Base-by-base conservation (phyloP, 176 grass and related monocot species). In the Phoenix roebelenii region DNA sequence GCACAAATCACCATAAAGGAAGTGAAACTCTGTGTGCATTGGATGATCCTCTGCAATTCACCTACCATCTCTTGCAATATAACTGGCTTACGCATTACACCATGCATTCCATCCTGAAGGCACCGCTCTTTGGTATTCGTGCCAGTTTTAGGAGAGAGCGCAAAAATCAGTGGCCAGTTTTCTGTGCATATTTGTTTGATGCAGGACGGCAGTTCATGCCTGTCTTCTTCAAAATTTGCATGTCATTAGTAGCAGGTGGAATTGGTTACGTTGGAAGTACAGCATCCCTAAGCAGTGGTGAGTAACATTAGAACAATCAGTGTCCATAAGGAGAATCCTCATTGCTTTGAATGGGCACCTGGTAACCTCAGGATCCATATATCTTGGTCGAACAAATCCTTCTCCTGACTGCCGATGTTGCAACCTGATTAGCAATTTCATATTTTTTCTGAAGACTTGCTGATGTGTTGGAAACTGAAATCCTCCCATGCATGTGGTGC, bases 41-140 rank as follows among this genome's bases (percentile, higher is more conserved):
- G 35, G 35, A 12, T 12, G 9, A 14, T 44, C 10, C 35, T 9
- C 35, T 44, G 35, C 35, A 44, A 44, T 44, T 44, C 35, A 44
- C 2, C 35, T 44, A 14, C 35, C 35, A 44, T 44, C 35, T 44
- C 1, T 9, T 14, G 35, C 9, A 12, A 44, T 44, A 44, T 12
- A 44, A 44, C 2, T 12, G 35, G 9, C 10, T 44, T 12, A 6
- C 4, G 5, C 5, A 66, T 16, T 10, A 20, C 50, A 7, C 50
- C 28, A 17, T 56, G 16, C 52, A 68, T 35, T 35, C 25, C 65
- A 32, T 67, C 50, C 24, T 55, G 65, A 54, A 54, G 18, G 18
- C 61, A 64, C 4, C 4, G 16, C 22, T 50, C 61, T 4, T 14
- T 25, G 3, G 18, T 64, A 18, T 23, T 50, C 19, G 1, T 54